These are phyloP conservation scores for Yarrowia alimentaria DNA, from an alignment of 805 yeast species.

Conservation along the genomic window DNA sequence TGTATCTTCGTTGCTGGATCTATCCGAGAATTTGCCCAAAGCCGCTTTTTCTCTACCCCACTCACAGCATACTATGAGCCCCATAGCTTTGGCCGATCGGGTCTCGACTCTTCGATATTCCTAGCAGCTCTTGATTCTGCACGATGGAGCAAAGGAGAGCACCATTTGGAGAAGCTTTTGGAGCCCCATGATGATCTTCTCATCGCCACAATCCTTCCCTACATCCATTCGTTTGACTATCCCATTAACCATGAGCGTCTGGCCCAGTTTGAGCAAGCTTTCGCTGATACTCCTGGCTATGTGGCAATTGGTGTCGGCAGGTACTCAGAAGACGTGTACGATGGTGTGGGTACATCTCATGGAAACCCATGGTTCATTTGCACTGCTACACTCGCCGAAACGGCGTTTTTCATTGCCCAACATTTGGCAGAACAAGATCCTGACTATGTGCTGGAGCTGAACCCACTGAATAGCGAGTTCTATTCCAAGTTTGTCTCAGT, in stretches of 20 bases:
- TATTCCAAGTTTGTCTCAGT: conserved; percentile 34
- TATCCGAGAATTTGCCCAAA: conserved; percentile 29
- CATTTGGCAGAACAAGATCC: conserved; percentile 32
- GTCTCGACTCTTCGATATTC: conserved; percentile 76
- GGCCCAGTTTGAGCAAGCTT: conserved; percentile 26
- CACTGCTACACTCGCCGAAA: conserved; percentile 41
- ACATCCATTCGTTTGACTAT: conserved; percentile 65
- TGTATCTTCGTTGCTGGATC: conserved; percentile 28
- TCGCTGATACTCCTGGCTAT: conserved; percentile 28
- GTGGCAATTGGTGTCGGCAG: conserved; percentile 56
- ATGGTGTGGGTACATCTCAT: conserved; percentile 66
- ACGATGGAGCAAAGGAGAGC: conserved; percentile 3
- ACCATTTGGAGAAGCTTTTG: neutral
- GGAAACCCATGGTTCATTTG: conserved; percentile 93
- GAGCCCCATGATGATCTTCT: conserved; percentile 33
- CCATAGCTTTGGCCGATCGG: conserved; percentile 51
- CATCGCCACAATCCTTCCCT: conserved; percentile 49
- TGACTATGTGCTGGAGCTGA: conserved; percentile 29
- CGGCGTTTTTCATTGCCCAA: conserved; percentile 37
- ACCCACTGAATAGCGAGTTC: conserved; percentile 29
- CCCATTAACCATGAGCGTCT: conserved; percentile 53
- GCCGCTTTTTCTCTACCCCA: conserved; percentile 28
- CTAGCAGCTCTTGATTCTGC: conserved; percentile 41
- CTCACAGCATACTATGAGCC: conserved; percentile 68
- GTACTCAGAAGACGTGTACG: conserved; percentile 88